A percentile compares a stretch with the other conserved stretches of the same genome.
phyloP scores from a whole-genome alignment of 257 asterid genomes.

The Fraxinus cuspidata region DNA sequence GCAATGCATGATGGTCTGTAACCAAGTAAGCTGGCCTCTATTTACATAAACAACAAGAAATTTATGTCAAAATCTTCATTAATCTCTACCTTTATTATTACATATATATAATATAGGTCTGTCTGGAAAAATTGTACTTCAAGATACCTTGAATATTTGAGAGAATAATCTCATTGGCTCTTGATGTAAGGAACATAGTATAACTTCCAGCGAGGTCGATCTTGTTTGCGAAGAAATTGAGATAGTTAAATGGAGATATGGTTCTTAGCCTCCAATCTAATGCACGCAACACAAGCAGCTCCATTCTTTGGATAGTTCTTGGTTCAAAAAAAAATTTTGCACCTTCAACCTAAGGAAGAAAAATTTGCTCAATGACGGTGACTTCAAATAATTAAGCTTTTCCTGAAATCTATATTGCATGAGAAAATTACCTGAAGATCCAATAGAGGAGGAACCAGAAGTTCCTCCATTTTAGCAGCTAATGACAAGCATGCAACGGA shows the following conservation, averaged over 20 bases:
- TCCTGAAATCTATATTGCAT: not conserved
- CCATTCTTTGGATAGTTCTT: conserved; percentile 76
- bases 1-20: conserved; percentile 92
- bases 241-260: conserved; percentile 73
- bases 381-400: not conserved
- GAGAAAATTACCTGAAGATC: conserved; percentile 72
- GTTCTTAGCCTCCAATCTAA: conserved; percentile 90
- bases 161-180: conserved; percentile 64
- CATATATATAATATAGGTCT: not conserved
- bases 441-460: conserved; percentile 84
- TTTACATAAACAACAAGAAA: conserved; percentile 20
- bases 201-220: conserved; percentile 67
- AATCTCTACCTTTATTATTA: not conserved
- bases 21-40: conserved; percentile 71
- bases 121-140: no score
- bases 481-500: conserved; percentile 89
- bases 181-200: conserved; percentile 59
- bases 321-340: conserved; percentile 72
- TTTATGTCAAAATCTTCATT: conserved; percentile 5
- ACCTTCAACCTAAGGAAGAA: conserved; percentile 68
- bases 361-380: not conserved
- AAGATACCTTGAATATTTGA: conserved; percentile 68
- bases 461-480: conserved; percentile 99
- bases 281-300: conserved; percentile 73
- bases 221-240: conserved; percentile 67